phyloP scores from a whole-genome alignment of 805 yeast genomes.

The Candida dajiaensis region DNA sequence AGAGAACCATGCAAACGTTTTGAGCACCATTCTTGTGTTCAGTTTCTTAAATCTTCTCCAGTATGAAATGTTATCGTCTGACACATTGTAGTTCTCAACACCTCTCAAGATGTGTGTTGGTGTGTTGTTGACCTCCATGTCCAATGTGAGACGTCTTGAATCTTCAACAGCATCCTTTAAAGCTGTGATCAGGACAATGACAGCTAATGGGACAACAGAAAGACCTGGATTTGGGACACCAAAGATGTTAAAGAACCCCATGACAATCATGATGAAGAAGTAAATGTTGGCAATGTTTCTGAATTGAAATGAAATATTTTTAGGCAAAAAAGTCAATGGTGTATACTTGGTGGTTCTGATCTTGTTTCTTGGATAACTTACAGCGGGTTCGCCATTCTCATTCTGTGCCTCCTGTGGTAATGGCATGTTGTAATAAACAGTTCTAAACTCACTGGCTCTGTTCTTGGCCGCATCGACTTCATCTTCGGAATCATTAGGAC shows the following conservation, averaged over 20 bases:
- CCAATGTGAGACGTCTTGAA: slow-evolving; percentile 64
- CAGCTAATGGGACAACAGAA: slow-evolving; percentile 73
- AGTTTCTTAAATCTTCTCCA: slow-evolving; percentile 28
- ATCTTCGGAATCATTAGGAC: slow-evolving; percentile 20
- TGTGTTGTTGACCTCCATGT: slow-evolving; percentile 71
- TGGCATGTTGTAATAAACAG: slow-evolving; percentile 12
- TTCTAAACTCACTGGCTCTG: slow-evolving; percentile 30
- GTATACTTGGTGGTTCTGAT: slow-evolving; percentile 95
- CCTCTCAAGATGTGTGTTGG: slow-evolving; percentile 57
- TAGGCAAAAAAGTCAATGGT: slow-evolving; percentile 83
- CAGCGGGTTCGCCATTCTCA: slow-evolving; percentile 2
- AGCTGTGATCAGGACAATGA: slow-evolving; percentile 69
- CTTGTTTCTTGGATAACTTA: slow-evolving; percentile 42
- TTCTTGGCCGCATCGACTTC: slow-evolving; percentile 28
- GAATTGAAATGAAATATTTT: slow-evolving; percentile 74
- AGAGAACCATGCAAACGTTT: neutral
- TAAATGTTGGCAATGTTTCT: slow-evolving; percentile 86
- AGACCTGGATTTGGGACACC: slow-evolving; percentile 78
- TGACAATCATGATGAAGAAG: slow-evolving; percentile 70
- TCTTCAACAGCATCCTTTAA: slow-evolving; percentile 79
- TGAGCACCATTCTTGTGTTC: slow-evolving; percentile 1
- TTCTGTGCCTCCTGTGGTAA: slow-evolving; percentile 11
- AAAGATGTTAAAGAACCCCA: slow-evolving; percentile 72
- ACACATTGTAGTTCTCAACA: slow-evolving; percentile 50
- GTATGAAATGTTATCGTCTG: slow-evolving; percentile 49